A percentile compares a stretch with the other conserved stretches of the same genome.
Conservation (phyloP, 2,329 filamentous ascomycete species). For the Penicillium aurantiogriseum region DNA sequence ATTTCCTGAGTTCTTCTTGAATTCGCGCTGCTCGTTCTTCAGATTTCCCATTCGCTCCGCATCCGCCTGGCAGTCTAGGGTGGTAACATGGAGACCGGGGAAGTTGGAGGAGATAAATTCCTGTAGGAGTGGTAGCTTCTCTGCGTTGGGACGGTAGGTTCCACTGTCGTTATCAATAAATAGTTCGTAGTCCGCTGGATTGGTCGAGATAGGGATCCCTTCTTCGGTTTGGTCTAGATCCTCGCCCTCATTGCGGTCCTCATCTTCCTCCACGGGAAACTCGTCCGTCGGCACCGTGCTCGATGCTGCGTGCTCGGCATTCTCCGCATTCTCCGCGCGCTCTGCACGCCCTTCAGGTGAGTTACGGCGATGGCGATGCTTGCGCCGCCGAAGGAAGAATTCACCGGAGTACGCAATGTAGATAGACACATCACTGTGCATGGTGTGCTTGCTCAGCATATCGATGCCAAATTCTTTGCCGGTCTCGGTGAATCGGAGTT, state of each 20-base stretch:
- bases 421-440: slow-evolving; percentile 89
- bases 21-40: slow-evolving; percentile 71
- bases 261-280: slow-evolving; percentile 32
- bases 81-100: slow-evolving; percentile 70
- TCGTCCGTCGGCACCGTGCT: slow-evolving; percentile 34
- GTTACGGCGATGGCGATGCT: slow-evolving; percentile 43
- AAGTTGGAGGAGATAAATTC: slow-evolving; percentile 70
- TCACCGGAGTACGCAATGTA: slow-evolving; percentile 93
- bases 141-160: slow-evolving; percentile 84
- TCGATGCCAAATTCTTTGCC: slow-evolving; percentile 95
- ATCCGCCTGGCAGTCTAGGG: slow-evolving; percentile 70
- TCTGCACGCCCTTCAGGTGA: slow-evolving; percentile 10
- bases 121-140: slow-evolving; percentile 69
- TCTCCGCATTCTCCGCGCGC: neutral
- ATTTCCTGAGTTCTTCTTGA: slow-evolving; percentile 65
- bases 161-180: slow-evolving; percentile 94
- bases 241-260: slow-evolving; percentile 38
- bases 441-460: slow-evolving; percentile 89
- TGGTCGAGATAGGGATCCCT: slow-evolving; percentile 43
- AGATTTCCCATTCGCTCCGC: slow-evolving; percentile 69
- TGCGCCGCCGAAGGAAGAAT: slow-evolving; percentile 78
- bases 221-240: slow-evolving; percentile 32
- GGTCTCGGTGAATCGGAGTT: slow-evolving; percentile 90
- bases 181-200: slow-evolving; percentile 70
- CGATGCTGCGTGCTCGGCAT: neutral